Conservation (phyloP, 805 yeast species). For the Priceomyces melissophilus region DNA sequence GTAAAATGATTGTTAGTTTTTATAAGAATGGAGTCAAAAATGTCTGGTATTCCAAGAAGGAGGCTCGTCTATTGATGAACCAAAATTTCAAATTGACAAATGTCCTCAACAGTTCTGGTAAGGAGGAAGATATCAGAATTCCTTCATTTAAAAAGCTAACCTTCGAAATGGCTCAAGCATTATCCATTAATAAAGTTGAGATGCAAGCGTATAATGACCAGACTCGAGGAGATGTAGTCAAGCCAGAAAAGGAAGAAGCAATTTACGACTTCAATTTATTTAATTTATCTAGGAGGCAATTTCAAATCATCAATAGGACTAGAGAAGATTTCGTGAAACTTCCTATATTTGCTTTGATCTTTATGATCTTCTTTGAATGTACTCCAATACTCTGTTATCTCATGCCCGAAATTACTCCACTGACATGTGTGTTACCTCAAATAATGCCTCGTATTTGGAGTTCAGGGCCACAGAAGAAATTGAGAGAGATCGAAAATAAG, state of each 20-base stretch:
- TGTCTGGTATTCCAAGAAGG: conserved; percentile 45
- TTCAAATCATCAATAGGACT: conserved; percentile 49
- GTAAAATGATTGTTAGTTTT: conserved; percentile 45
- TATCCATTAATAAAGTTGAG: conserved; percentile 38
- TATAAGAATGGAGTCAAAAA: conserved; percentile 57
- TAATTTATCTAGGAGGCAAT: conserved; percentile 46
- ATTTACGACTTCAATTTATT: conserved; percentile 20
- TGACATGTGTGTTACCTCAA: conserved; percentile 54
- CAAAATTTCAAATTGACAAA: conserved; percentile 17
- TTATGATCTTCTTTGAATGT: conserved; percentile 49
- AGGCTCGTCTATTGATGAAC: conserved; percentile 14
- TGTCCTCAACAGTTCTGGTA: conserved; percentile 21
- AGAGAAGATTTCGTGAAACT: conserved; percentile 48
- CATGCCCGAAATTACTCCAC: conserved; percentile 55
- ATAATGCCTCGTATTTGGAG: conserved; percentile 37
- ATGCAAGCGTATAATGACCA: conserved; percentile 18
- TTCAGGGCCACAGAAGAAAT: conserved; percentile 12
- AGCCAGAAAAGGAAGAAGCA: conserved; percentile 9
- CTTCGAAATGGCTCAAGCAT: conserved; percentile 29
- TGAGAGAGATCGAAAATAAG: conserved; percentile 7
- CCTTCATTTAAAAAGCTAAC: conserved; percentile 35
- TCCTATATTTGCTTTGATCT: conserved; percentile 49
- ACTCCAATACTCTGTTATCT: conserved; percentile 52
- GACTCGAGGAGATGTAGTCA: conserved; percentile 17
- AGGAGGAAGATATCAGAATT: conserved; percentile 22